Evolutionary conservation across 306 rosid genomes (phyloP).

Genomic region (Malus asiatica): DNA sequence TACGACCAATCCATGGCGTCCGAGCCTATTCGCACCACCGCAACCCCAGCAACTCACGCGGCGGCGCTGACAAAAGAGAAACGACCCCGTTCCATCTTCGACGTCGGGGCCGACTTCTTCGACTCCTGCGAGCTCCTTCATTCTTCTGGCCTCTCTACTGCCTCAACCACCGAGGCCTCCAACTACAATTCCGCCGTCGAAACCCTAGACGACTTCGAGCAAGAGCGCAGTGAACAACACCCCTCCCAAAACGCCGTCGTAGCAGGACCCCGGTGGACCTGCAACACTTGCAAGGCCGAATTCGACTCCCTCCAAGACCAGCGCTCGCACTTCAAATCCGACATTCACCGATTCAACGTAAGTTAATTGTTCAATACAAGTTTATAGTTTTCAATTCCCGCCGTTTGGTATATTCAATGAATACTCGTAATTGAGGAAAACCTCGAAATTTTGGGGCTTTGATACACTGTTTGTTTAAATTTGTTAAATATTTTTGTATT

Average conservation of each 20-base stretch:
- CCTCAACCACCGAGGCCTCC: conserved; percentile 26
- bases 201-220: conserved; percentile 25
- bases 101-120: conserved; percentile 51
- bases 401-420: neutral
- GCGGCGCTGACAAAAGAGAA: conserved; percentile 24
- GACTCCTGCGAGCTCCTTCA: conserved; percentile 50
- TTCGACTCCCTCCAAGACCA: conserved; percentile 87
- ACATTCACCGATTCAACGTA: conserved; percentile 93
- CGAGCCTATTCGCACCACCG: conserved; percentile 14
- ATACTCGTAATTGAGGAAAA: neutral
- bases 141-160: conserved; percentile 33
- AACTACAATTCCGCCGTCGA: conserved; percentile 6
- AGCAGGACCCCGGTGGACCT: conserved; percentile 49
- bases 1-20: conserved; percentile 39
- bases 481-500: neutral
- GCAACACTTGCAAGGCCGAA: conserved; percentile 79
- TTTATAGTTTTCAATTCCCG: neutral
- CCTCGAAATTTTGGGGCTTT: neutral
- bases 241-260: conserved; percentile 28
- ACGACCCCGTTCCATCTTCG: conserved; percentile 65
- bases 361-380: neutral
- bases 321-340: conserved; percentile 94
- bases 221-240: conserved; percentile 17
- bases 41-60: neutral
- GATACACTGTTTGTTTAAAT: neutral